A percentile compares a stretch with the other conserved stretches of the same genome.
phyloP scores from a whole-genome alignment of 2,329 filamentous ascomycete genomes.

The Alternaria solani region DNA sequence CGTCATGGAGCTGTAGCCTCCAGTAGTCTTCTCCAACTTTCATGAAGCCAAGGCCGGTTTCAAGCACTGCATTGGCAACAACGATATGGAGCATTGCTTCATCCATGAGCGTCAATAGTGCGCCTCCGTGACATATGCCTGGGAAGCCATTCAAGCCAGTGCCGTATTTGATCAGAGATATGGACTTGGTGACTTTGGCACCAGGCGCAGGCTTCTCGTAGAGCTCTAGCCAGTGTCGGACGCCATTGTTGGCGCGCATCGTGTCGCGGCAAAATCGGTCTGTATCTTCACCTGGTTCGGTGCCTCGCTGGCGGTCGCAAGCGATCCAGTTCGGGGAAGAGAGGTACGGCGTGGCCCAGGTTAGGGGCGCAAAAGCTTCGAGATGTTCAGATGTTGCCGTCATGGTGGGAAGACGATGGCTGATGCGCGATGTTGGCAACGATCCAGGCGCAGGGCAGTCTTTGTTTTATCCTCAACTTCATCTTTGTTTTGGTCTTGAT shows the following conservation, averaged over 20 bases:
- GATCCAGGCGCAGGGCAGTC: background rate
- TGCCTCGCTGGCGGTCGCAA: constrained; percentile 23
- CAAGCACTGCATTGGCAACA: constrained; percentile 25
- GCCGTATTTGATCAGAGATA: constrained; percentile 33
- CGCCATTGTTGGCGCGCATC: constrained; percentile 25
- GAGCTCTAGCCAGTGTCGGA: constrained; percentile 32
- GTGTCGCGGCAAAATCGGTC: constrained; percentile 29
- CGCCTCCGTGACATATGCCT: constrained; percentile 72
- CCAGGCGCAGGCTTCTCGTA: constrained; percentile 27
- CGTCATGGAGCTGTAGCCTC: constrained; percentile 15
- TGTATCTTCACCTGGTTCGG: constrained; percentile 10
- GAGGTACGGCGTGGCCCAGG: constrained; percentile 35
- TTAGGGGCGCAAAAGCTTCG: constrained; percentile 30
- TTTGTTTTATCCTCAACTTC: background rate
- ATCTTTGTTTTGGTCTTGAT: background rate
- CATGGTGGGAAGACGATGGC: constrained; percentile 13
- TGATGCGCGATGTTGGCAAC: background rate
- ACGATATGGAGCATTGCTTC: constrained; percentile 58
- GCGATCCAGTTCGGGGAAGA: constrained; percentile 30
- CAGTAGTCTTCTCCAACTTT: constrained; percentile 10
- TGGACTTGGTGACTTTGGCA: constrained; percentile 17
- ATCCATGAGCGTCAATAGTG: constrained; percentile 71
- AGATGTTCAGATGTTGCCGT: constrained; percentile 17
- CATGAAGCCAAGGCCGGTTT: constrained; percentile 12
- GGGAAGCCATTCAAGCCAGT: constrained; percentile 68